Base-by-base conservation (phyloP, 2,329 filamentous ascomycete species). In the Claviceps sp. region DNA sequence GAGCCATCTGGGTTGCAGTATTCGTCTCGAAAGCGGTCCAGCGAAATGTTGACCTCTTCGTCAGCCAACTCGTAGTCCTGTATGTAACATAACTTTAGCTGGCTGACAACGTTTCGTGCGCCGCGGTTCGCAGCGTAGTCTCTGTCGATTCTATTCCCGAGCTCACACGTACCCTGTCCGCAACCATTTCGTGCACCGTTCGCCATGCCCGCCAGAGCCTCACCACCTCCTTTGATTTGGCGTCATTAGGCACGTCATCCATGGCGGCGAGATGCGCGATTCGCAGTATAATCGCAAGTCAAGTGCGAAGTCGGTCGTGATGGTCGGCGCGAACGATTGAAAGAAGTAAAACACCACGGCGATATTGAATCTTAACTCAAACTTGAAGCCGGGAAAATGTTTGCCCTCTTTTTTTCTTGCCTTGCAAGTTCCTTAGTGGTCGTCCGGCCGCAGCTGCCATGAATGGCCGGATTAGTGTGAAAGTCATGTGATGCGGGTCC, bases 51-150 rank as follows among this genome's bases (percentile, higher is more conserved):
- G 67, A 95, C 80, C 74, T 98, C 93, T 49, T 89, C 85, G 58
- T 96, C 88, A 40, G 87, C 79, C 43, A 98, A 78, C 64, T 95
- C 86, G 72, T 98, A 98, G 62, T 94, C 93, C 90, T 96, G 67
- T 13, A 9, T 34, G 4, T 18, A 22, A 14, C 11, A 36, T 6
- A 26, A 22, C 42, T 44, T 44, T 44, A 44, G 42, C 24, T 44
- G 22, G 16, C 6, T 16, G 42, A 14, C 42, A 16, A 26, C 5
- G n/a, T 24, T 43, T 44, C 40, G 4, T 44, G 42, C 20, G 13
- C 42, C 22, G 14, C 42, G 3, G 2, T 7, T 24, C 6, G 7
- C 13, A 34, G 30, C 8, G 5, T 24, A 8, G 42, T 44, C 41
- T 43, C 13, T 26, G 20, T 26, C 22, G 20, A 16, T 44, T 44